phyloP scores from a whole-genome alignment of 2,329 filamentous ascomycete species.

The Fusarium falciforme region DNA sequence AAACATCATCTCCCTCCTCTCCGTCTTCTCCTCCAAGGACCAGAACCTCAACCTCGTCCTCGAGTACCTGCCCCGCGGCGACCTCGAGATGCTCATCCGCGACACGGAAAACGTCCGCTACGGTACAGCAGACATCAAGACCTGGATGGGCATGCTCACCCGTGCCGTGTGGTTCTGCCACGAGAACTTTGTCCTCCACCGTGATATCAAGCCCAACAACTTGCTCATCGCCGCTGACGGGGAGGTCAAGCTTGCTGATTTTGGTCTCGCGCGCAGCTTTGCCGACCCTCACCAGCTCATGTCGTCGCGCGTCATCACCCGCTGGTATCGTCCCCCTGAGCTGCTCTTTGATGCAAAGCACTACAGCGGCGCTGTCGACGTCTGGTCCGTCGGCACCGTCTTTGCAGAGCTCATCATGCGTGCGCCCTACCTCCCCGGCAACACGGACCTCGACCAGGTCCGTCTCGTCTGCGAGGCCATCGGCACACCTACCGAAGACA shows the following conservation, averaged over 20 bases:
- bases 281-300: constrained; percentile 89
- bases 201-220: constrained; percentile 99
- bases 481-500: constrained; percentile 91
- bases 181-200: constrained; percentile 91
- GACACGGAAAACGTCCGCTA: constrained; percentile 84
- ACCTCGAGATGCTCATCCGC: constrained; percentile 93
- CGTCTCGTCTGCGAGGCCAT: constrained; percentile 85
- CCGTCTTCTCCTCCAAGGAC: constrained; percentile 95
- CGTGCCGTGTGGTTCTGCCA: constrained; percentile 97
- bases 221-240: constrained; percentile 92
- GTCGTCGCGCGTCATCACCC: constrained; percentile 95
- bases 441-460: constrained; percentile 88
- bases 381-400: constrained; percentile 94
- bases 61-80: constrained; percentile 92
- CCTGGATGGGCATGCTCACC: constrained; percentile 98
- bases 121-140: constrained; percentile 90
- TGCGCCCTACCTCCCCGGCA: constrained; percentile 84
- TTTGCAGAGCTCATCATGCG: constrained; percentile 91
- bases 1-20: constrained; percentile 92
- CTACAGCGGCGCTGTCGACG: constrained; percentile 90
- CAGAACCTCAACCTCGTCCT: constrained; percentile 97
- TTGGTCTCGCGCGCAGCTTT: constrained; percentile 90
- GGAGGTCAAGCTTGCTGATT: constrained; percentile 96
- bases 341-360: constrained; percentile 90
- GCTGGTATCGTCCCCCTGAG: constrained; percentile 96